Base-by-base conservation (phyloP, 1,139 yeast genomes). In the Fermentozyma sake region DNA sequence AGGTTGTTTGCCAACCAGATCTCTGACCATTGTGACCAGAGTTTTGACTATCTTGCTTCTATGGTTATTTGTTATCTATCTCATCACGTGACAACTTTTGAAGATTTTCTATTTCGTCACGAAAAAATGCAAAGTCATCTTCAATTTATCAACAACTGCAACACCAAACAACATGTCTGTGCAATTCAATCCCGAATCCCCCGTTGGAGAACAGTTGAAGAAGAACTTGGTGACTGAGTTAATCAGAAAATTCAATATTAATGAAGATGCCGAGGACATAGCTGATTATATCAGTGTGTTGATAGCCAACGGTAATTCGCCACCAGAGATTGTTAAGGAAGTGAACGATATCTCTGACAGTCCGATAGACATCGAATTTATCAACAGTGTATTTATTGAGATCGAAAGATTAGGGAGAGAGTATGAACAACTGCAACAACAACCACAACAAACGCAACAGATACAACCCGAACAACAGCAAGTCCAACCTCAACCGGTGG, bases 281-380 rank as follows among this genome's bases (percentile, higher is more conserved):
- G 85, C 95, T 10, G 95, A 86, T 49, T 86, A 76, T 49, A 76
- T 86, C 35, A 71, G 79, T 13, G 71, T 83, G 32, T 65, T 85
- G 59, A 77, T 85, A 33, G 77, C 81, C 15, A 83, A 83, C 44
- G 76, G 79, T 41, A 79, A 83, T 48, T 58, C 77, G 5, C 71
- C 79, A 7, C 67, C 63, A 7, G 85, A 81, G 37, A 80, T 85
- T 24, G 68, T 75, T 5, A 53, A 57, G 7, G 95, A 86, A 48
- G 68, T 86, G 22, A 60, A 72, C 20, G 75, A 76, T 23, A 59
- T 84, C 29, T 76, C 83, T 35, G 86, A 83, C 28, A 71, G 78
- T 22, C 72, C 74, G 7, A 72, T 83, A 22, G 72, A 76, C 28
- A 70, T 53, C 29, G 52, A 46, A 4, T 73, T 73, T 39, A 56